These are phyloP conservation scores for Aspergillus sparsus DNA, from an alignment of 495 filamentous ascomycete species.

Conservation along the genomic window DNA sequence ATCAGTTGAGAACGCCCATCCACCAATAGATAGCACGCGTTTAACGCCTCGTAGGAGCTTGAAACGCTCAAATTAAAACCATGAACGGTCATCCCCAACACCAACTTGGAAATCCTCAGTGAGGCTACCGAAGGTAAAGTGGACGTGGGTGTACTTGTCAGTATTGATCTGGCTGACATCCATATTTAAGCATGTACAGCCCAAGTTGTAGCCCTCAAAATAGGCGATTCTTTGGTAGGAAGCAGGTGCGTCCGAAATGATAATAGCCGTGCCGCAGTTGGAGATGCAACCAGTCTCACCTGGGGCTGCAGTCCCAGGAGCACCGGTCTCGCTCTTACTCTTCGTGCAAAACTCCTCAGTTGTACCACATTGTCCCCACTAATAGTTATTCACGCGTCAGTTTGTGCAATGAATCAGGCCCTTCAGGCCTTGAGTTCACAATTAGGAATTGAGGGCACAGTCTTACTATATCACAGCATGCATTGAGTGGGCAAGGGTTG, in stretches of 20 bases:
- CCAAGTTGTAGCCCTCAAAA: slow-evolving; percentile 7
- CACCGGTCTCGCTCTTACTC: slow-evolving; percentile 28
- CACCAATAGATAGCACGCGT: slow-evolving; percentile 46
- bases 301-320: slow-evolving; percentile 36
- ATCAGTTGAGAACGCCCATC: slow-evolving; percentile 48
- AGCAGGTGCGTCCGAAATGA: not conserved
- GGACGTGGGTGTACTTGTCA: slow-evolving; percentile 41
- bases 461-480: slow-evolving; percentile 35
- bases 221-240: not conserved
- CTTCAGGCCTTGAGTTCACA: no score
- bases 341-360: slow-evolving; percentile 48
- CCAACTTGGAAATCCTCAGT: slow-evolving; percentile 29
- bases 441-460: no score
- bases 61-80: slow-evolving; percentile 28
- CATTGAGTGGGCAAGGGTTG: slow-evolving; percentile 34
- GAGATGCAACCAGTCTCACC: slow-evolving; percentile 33
- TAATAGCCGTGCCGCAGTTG: slow-evolving; percentile 7
- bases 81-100: slow-evolving; percentile 23
- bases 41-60: slow-evolving; percentile 26
- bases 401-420: no score
- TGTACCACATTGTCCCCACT: slow-evolving; percentile 40
- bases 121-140: slow-evolving; percentile 46
- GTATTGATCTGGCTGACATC: slow-evolving; percentile 20
- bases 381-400: no score
- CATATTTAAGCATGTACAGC: slow-evolving; percentile 29